Conservation (phyloP, 805 yeast genomes). For the Candida taoyuanica region DNA sequence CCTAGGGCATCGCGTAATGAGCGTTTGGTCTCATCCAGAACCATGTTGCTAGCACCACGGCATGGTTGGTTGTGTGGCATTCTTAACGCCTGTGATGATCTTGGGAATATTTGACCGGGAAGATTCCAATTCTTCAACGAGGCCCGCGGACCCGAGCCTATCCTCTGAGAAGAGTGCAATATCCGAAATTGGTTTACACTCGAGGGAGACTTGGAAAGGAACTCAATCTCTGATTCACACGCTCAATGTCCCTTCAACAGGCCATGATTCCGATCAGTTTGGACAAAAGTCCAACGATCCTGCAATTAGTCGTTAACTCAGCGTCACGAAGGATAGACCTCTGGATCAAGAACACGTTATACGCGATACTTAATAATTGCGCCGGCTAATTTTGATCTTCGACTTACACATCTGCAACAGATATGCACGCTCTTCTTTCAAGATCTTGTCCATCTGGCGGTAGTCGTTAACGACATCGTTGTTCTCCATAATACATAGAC, state of each 20-base stretch:
- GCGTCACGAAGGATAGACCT: conserved; percentile 90
- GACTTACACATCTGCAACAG: conserved; percentile 89
- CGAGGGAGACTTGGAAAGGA: conserved; percentile 74
- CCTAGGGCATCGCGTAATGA: conserved; percentile 97
- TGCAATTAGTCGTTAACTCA: conserved; percentile 83
- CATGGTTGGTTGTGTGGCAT: conserved; percentile 73
- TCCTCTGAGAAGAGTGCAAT: conserved; percentile 90
- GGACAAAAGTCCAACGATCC: conserved; percentile 88
- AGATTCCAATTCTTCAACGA: conserved; percentile 66
- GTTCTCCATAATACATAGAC: too few species aligned
- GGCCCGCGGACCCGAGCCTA: conserved; percentile 86
- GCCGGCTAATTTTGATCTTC: conserved; percentile 94
- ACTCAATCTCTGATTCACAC: conserved; percentile 96
- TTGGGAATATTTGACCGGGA: conserved; percentile 67
- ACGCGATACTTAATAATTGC: too few species aligned
- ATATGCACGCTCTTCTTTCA: conserved; percentile 96
- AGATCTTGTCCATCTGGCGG: conserved; percentile 97
- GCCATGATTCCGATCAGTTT: conserved; percentile 92
- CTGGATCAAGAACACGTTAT: conserved; percentile 83
- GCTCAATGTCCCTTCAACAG: conserved; percentile 94
- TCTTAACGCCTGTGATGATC: conserved; percentile 72
- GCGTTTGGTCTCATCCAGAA: conserved; percentile 94
- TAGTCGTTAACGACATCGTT: conserved; percentile 96
- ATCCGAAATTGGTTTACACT: conserved; percentile 96
- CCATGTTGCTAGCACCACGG: conserved; percentile 89